These are phyloP conservation scores for Lactarius indigo DNA, from an alignment of 768 basidiomycete species.

Conservation along the genomic window DNA sequence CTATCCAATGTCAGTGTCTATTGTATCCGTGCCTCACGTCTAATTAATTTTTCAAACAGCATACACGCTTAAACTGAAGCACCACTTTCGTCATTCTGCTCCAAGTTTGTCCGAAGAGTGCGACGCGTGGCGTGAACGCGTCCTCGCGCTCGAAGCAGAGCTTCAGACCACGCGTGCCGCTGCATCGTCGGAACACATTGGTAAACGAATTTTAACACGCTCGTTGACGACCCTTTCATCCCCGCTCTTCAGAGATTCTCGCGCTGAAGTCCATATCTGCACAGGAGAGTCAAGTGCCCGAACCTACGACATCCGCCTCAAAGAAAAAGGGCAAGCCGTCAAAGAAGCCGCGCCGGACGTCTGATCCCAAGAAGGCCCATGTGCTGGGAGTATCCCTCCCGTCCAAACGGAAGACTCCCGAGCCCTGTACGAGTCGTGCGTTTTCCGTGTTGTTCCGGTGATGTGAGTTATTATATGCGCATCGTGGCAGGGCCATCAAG, in stretches of 20 bases:
- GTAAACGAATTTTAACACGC: background rate
- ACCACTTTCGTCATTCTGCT: constrained; percentile 7
- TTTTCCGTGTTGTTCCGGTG: background rate
- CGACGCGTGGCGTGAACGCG: constrained; percentile 17
- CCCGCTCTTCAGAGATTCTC: background rate
- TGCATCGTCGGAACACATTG: background rate
- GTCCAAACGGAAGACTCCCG: background rate
- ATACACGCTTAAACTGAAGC: constrained; percentile 8
- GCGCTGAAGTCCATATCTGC: background rate
- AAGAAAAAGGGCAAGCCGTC: background rate
- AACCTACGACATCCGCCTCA: background rate
- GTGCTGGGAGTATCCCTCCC: background rate
- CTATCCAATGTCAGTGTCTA: constrained; percentile 4
- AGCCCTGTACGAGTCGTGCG: background rate
- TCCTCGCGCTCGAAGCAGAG: constrained; percentile 13
- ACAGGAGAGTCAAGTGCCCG: background rate
- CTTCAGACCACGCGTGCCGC: background rate
- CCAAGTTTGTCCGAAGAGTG: background rate
- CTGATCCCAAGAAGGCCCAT: background rate
- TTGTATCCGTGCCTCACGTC: background rate
- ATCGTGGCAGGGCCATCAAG: background rate
- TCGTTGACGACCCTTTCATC: background rate
- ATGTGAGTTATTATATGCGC: constrained; percentile 2
- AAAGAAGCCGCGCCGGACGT: background rate
- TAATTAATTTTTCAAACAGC: background rate